phyloP scores from a whole-genome alignment of 2,329 filamentous ascomycete species.

The Phialocephala sp. region DNA sequence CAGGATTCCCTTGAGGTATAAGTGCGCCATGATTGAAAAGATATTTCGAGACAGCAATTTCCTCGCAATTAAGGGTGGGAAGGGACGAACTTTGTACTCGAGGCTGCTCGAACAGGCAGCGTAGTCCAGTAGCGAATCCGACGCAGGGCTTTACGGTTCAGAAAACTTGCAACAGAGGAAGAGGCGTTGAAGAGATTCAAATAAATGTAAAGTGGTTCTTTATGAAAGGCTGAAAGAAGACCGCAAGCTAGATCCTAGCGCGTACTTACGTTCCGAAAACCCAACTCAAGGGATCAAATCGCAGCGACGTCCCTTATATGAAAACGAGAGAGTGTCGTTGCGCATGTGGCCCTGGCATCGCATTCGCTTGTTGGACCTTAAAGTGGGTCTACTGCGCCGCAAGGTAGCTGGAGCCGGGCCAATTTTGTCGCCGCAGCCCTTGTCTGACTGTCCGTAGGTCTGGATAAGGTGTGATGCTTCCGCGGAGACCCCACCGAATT shows the following conservation, averaged over 20 bases:
- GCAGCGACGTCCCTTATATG: not conserved
- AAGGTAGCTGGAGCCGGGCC: not conserved
- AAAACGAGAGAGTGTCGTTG: not conserved
- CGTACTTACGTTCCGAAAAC: constrained; percentile 1
- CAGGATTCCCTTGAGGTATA: constrained; percentile 21
- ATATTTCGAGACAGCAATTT: not conserved
- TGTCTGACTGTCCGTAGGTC: not conserved
- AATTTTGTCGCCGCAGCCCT: not conserved
- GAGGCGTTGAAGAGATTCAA: not conserved
- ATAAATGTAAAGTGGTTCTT: not conserved
- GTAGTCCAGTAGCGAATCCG: not conserved
- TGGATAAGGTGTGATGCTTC: not conserved
- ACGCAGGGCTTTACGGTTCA: not conserved
- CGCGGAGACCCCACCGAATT: no score
- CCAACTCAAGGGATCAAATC: not conserved
- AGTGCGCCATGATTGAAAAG: constrained; percentile 18
- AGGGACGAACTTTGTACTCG: not conserved
- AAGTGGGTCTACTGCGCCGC: constrained; percentile 1
- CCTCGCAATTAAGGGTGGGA: not conserved
- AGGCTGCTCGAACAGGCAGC: not conserved
- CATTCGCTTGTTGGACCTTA: constrained; percentile 12
- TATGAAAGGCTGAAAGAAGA: not conserved
- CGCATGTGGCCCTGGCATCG: constrained; percentile 7
- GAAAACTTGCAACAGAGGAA: not conserved
- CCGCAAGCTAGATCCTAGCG: not conserved